phyloP scores from a whole-genome alignment of 2,329 filamentous ascomycete species.

The Ceratocystiopsis brevicomis region DNA sequence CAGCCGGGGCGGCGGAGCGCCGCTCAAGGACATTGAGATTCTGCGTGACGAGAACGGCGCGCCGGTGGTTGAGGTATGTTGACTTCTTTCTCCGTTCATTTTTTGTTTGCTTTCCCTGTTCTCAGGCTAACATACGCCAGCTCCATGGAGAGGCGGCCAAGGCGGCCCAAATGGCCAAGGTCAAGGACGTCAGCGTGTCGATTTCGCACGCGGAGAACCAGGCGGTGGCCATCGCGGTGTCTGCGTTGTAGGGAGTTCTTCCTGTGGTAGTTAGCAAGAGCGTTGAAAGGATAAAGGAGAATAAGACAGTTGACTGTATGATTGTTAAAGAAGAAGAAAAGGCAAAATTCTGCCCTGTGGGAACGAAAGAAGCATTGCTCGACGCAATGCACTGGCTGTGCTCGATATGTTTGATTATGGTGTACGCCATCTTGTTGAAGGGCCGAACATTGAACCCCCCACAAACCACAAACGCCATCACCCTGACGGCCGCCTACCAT shows the following conservation, averaged over 20 bases:
- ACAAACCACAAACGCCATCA: background rate
- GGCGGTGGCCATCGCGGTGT: conserved; percentile 83
- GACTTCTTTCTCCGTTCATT: background rate
- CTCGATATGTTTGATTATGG: conserved; percentile 9
- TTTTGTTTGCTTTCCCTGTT: no score
- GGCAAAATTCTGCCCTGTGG: no score
- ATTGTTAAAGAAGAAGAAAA: no score
- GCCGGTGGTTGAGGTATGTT: conserved; percentile 64
- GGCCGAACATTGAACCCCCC: background rate
- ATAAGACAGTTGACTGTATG: no score
- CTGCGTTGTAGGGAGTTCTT: conserved; percentile 41
- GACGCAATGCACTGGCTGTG: conserved; percentile 17
- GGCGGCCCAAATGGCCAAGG: conserved; percentile 68
- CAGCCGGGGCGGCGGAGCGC: conserved; percentile 73
- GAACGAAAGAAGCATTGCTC: no score
- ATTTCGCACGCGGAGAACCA: conserved; percentile 93
- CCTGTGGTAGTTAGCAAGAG: no score
- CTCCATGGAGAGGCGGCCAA: conserved; percentile 69
- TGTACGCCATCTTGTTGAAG: background rate
- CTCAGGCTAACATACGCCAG: conserved; percentile 31
- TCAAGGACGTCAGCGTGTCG: conserved; percentile 78
- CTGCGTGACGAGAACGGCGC: conserved; percentile 61
- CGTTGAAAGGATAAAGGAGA: no score
- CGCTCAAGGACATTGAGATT: conserved; percentile 91
- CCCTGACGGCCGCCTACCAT: no score